Conservation (phyloP, 1,139 yeast species). For the Yarrowia galli region DNA sequence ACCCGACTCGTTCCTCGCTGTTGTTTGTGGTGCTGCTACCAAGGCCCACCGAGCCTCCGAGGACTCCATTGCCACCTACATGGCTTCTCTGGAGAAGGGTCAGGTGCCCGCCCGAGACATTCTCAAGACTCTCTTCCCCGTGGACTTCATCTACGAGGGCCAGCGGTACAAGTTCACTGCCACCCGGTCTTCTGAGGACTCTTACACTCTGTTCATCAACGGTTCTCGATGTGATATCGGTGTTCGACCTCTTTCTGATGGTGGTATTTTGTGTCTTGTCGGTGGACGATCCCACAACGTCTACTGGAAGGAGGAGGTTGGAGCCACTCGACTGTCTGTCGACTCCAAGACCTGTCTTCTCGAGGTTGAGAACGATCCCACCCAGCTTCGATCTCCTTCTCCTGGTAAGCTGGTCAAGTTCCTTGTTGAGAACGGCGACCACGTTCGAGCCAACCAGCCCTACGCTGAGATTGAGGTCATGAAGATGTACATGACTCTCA, state of each 20-base stretch:
- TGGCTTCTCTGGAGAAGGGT: conserved; percentile 84
- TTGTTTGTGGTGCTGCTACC: conserved; percentile 96
- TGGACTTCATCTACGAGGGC: conserved; percentile 95
- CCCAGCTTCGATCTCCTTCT: conserved; percentile 97
- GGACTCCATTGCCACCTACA: conserved; percentile 72
- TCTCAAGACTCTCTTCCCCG: conserved; percentile 85
- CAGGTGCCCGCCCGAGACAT: conserved; percentile 87
- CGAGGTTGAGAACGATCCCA: conserved; percentile 96
- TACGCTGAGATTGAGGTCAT: conserved; percentile 98
- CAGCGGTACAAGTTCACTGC: conserved; percentile 93
- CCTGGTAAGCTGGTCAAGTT: conserved; percentile 97
- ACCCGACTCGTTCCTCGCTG: conserved; percentile 90
- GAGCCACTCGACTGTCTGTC: conserved; percentile 94
- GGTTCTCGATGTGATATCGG: conserved; percentile 92
- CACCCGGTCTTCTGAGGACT: conserved; percentile 85
- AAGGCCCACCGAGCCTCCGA: conserved; percentile 87
- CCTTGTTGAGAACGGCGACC: conserved; percentile 95
- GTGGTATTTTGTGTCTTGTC: conserved; percentile 85
- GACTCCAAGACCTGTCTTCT: conserved; percentile 93
- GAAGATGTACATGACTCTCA: conserved; percentile 80
- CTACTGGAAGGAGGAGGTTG: conserved; percentile 97
- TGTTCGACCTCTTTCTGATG: conserved; percentile 87
- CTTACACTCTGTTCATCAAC: conserved; percentile 87
- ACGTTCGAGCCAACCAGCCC: conserved; percentile 87
- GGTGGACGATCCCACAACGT: conserved; percentile 95